Base-by-base conservation (phyloP, 345 rosid genomes). In the Salix exigua region DNA sequence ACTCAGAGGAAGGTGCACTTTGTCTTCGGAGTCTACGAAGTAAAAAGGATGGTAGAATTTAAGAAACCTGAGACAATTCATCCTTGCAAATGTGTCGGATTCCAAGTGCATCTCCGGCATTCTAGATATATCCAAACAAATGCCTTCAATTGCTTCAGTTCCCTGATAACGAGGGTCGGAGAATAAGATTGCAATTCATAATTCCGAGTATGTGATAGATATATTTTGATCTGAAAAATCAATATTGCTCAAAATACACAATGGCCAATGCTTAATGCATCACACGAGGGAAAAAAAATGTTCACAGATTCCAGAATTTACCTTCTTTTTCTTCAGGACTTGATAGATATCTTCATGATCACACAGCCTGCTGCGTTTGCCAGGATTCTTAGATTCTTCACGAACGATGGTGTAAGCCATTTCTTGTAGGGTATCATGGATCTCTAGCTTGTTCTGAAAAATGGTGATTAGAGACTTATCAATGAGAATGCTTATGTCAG, bases 391-490 rank as follows among this genome's bases (percentile, higher is more conserved):
- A 8, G 76, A 71, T 66, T 72, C 66, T 35, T 38, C 8, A 4
- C 67, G 31, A 1, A 71, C 67, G 28, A 78, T 66, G 37, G 11
- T 51, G 2, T n/a, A n/a, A 10, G 72, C 80, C 76, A 78, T 78
- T 51, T 78, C 72, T 72, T 72, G 80, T 7, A 77, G 23, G n/a
- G 65, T 48, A 66, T 77, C 66, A 77, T 77, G 80, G 72, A 77
- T 71, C 50, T 31, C 40, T 17, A 78, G 3, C 0, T 17, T 9
- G 3, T 17, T 5, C 23, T 9, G 3, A 12, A 12, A 25, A 23
- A 25, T 17, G 1, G 35, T 71, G 30, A 78, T 14, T 7, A 72
- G 72, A 26, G 66, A 66, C 72, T 65, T 78, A 2, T 71, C 76
- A 30, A 25, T 28, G 1, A 78, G 70, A 64, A 5, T 35, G 12